These are phyloP conservation scores for Cryphonectria parasitica DNA, from an alignment of 2,329 filamentous ascomycete genomes.

Conservation along the genomic window DNA sequence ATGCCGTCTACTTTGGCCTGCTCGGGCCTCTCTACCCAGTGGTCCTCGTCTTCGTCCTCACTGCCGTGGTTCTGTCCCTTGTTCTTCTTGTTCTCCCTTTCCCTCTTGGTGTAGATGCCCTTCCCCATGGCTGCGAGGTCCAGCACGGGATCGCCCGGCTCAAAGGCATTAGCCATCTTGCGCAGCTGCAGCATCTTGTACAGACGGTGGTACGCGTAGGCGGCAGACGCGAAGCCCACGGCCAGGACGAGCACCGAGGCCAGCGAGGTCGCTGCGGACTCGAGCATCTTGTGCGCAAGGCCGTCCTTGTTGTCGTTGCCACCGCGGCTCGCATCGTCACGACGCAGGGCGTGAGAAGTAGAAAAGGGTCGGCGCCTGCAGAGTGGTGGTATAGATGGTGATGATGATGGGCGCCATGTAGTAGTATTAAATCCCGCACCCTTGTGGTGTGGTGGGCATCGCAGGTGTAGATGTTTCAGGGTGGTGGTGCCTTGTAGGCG, in stretches of 20 bases:
- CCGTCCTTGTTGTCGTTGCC: slow-evolving; percentile 38
- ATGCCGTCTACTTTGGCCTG: slow-evolving; percentile 83
- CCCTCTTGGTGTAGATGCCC: slow-evolving; percentile 52
- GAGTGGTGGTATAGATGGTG: background rate
- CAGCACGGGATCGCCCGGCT: slow-evolving; percentile 86
- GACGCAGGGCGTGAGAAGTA: slow-evolving; percentile 13
- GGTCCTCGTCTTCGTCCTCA: slow-evolving; percentile 51
- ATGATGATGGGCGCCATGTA: background rate
- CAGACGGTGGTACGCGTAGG: slow-evolving; percentile 76
- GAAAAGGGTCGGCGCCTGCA: slow-evolving; percentile 16
- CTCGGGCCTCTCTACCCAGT: slow-evolving; percentile 85
- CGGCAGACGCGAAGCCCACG: slow-evolving; percentile 66
- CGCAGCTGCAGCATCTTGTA: slow-evolving; percentile 91
- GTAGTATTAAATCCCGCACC: background rate
- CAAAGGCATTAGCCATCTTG: slow-evolving; percentile 92
- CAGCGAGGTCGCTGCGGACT: slow-evolving; percentile 75
- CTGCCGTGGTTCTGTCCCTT: slow-evolving; percentile 12
- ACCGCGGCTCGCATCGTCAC: slow-evolving; percentile 18
- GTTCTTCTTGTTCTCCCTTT: slow-evolving; percentile 10
- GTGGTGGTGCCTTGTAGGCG: slow-evolving; percentile 12
- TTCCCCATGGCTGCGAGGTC: slow-evolving; percentile 73
- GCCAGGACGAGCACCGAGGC: slow-evolving; percentile 75
- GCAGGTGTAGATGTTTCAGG: slow-evolving; percentile 18
- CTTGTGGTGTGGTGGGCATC: background rate
- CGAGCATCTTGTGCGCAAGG: slow-evolving; percentile 66